phyloP scores from a whole-genome alignment of 2,329 filamentous ascomycete genomes.

The Nannizzia gypsea region DNA sequence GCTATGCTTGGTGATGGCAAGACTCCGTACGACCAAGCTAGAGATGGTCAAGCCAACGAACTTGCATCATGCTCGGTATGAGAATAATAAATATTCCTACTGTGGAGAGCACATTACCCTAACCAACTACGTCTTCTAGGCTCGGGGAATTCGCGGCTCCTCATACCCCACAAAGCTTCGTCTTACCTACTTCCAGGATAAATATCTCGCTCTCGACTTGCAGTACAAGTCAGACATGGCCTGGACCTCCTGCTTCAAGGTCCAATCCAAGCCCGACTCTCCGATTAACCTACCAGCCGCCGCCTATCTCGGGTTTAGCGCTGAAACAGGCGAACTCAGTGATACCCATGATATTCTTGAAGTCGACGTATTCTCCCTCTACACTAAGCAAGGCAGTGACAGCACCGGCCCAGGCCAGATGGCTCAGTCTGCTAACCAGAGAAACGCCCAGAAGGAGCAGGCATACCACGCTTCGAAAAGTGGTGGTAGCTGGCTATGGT shows the following conservation, averaged over 20 bases:
- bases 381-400: conserved; percentile 44
- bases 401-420: conserved; percentile 19
- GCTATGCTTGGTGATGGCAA: conserved; percentile 92
- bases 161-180: conserved; percentile 70
- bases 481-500: conserved; percentile 53
- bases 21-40: conserved; percentile 79
- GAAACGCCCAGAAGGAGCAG: conserved; percentile 17
- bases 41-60: conserved; percentile 88
- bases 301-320: conserved; percentile 51
- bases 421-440: conserved; percentile 14
- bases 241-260: conserved; percentile 82
- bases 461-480: neutral
- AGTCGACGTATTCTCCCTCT: conserved; percentile 77
- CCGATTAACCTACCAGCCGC: conserved; percentile 67
- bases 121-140: conserved; percentile 31
- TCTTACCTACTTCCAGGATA: conserved; percentile 94
- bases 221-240: conserved; percentile 85
- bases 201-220: conserved; percentile 76
- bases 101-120: neutral
- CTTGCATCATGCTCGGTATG: conserved; percentile 78
- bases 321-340: conserved; percentile 85
- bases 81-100: conserved; percentile 4
- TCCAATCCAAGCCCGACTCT: conserved; percentile 46
- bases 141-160: conserved; percentile 73
- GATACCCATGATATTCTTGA: conserved; percentile 97